phyloP scores from a whole-genome alignment of 805 yeast genomes.

The Hanseniaspora jakobsenii region DNA sequence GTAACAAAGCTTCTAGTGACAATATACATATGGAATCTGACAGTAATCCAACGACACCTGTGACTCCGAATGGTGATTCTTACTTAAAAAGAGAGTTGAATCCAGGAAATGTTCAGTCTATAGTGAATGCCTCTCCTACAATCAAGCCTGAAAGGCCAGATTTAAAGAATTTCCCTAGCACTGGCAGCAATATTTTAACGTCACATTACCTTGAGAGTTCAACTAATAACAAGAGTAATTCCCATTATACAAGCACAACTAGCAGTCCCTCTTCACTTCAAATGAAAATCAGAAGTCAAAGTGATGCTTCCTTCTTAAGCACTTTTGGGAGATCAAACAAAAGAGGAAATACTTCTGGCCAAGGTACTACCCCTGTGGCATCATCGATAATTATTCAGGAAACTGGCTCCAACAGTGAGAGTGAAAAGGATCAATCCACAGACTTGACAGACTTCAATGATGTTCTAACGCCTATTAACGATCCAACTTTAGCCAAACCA shows the following conservation, averaged over 20 bases:
- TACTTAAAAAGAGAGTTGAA: no score
- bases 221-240: no score
- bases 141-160: background rate
- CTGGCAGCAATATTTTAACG: background rate
- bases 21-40: background rate
- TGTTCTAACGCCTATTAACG: background rate
- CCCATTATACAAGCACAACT: no score
- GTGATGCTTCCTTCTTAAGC: conserved; percentile 14
- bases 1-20: background rate
- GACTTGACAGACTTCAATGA: background rate
- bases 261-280: background rate
- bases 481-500: conserved; percentile 1
- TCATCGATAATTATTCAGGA: background rate
- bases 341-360: background rate
- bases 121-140: background rate
- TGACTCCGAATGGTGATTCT: no score
- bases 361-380: background rate
- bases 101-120: background rate
- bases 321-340: conserved; percentile 5
- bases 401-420: background rate
- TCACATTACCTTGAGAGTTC: no score
- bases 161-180: conserved; percentile 9
- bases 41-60: background rate
- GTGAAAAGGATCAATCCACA: background rate
- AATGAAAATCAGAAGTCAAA: conserved; percentile 1